Percentiles rank a stretch among this genome's conserved stretches.
phyloP scores from a whole-genome alignment of 257 asterid species.

The Penstemon davidsonii region DNA sequence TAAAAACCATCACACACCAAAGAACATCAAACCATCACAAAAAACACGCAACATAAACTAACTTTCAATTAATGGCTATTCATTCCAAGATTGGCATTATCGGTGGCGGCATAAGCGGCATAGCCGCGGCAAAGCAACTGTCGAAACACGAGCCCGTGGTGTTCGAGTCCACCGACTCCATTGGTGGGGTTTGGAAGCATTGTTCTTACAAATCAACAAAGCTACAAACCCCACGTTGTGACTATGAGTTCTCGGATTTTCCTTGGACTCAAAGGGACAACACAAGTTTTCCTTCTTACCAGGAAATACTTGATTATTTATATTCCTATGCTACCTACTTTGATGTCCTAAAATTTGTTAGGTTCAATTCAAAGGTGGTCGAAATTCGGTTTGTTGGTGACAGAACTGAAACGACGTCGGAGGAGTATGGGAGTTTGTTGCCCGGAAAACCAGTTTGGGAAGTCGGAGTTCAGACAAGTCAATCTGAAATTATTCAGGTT shows the following conservation, averaged over 20 bases:
- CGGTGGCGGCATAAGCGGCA: conserved; percentile 83
- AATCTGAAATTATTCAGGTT: conserved; percentile 62
- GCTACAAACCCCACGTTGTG: conserved; percentile 86
- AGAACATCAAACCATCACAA: conserved; percentile 13
- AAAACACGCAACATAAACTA: background rate
- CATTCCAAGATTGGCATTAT: conserved; percentile 58
- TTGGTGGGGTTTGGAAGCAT: conserved; percentile 91
- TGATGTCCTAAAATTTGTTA: conserved; percentile 61
- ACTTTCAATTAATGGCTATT: conserved; percentile 26
- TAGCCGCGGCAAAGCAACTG: conserved; percentile 81
- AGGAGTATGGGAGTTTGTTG: conserved; percentile 46
- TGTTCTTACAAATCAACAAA: conserved; percentile 68
- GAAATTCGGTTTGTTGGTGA: conserved; percentile 64
- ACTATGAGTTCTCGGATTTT: conserved; percentile 85
- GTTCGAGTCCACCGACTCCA: conserved; percentile 69
- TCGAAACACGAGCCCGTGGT: conserved; percentile 57
- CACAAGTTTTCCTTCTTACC: conserved; percentile 61
- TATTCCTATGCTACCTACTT: conserved; percentile 64
- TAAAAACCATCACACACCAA: conserved; percentile 28
- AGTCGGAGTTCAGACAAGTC: conserved; percentile 61
- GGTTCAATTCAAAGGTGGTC: conserved; percentile 75
- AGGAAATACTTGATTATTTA: conserved; percentile 68
- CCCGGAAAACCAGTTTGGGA: conserved; percentile 77
- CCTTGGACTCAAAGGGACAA: conserved; percentile 85
- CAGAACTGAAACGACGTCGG: conserved; percentile 22